Conservation (phyloP, 768 basidiomycete species). For the Pulveroboletus sp. region DNA sequence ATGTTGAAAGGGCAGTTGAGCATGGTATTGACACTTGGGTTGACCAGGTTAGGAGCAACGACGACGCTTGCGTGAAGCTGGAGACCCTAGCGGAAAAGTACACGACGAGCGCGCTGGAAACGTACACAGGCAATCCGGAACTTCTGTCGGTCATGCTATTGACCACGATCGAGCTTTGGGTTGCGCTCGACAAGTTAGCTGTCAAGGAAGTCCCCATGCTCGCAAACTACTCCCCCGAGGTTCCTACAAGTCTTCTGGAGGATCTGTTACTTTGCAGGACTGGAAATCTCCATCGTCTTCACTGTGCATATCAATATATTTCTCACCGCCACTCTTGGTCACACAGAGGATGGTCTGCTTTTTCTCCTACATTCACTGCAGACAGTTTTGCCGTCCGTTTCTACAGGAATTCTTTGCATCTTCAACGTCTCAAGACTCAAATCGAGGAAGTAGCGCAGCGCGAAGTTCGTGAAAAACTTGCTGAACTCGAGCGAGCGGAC, state of each 20-base stretch:
- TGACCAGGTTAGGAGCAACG: slow-evolving; percentile 1
- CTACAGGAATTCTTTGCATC: slow-evolving; percentile 22
- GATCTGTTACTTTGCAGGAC: slow-evolving; percentile 28
- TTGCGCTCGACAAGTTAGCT: slow-evolving; percentile 30
- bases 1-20: slow-evolving; percentile 17
- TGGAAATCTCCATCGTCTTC: slow-evolving; percentile 26
- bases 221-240: slow-evolving; percentile 31
- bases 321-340: slow-evolving; percentile 23
- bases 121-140: slow-evolving; percentile 36
- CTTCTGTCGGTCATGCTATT: slow-evolving; percentile 41
- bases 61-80: slow-evolving; percentile 15
- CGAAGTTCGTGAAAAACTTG: slow-evolving; percentile 21
- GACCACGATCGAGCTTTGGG: slow-evolving; percentile 33
- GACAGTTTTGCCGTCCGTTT: slow-evolving; percentile 34
- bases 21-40: slow-evolving; percentile 34
- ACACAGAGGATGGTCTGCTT: slow-evolving; percentile 29
- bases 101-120: slow-evolving; percentile 19
- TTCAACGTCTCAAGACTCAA: slow-evolving; percentile 22
- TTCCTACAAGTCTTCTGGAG: slow-evolving; percentile 25
- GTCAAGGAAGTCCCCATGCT: slow-evolving; percentile 25
- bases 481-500: slow-evolving; percentile 27
- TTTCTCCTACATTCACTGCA: slow-evolving; percentile 17
- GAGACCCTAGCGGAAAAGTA: slow-evolving; percentile 27
- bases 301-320: slow-evolving; percentile 30
- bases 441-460: slow-evolving; percentile 30